Evolutionary conservation across 805 yeast species (phyloP).

Genomic region (Wickerhamomyces alni): DNA sequence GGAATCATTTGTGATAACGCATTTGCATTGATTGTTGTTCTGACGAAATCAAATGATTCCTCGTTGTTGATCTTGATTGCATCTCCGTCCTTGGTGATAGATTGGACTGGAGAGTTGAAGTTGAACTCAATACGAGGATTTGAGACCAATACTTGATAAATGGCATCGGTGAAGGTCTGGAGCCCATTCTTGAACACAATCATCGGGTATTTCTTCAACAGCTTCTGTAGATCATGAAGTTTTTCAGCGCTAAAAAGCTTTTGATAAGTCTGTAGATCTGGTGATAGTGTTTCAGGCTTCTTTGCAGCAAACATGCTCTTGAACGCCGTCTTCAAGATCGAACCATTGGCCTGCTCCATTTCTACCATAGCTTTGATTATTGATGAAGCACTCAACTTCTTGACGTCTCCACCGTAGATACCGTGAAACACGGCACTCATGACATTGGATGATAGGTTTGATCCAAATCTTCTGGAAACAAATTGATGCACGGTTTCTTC

Average conservation of each 20-base stretch:
- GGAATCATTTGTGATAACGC: conserved; percentile 30
- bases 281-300: conserved; percentile 14
- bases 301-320: conserved; percentile 15
- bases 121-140: conserved; percentile 37
- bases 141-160: conserved; percentile 32
- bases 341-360: conserved; percentile 55
- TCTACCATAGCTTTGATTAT: conserved; percentile 50
- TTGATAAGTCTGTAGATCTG: conserved; percentile 32
- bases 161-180: conserved; percentile 40
- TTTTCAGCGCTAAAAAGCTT: conserved; percentile 34
- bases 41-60: conserved; percentile 43
- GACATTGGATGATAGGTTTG: conserved; percentile 43
- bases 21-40: conserved; percentile 50
- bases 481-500: conserved; percentile 76
- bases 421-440: conserved; percentile 85
- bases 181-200: conserved; percentile 53
- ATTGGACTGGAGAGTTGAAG: conserved; percentile 22
- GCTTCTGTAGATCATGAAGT: conserved; percentile 28
- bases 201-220: conserved; percentile 55
- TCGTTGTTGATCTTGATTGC: conserved; percentile 3
- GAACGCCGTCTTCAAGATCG: conserved; percentile 43
- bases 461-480: conserved; percentile 64
- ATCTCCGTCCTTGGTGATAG: background rate
- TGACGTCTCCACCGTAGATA: conserved; percentile 81
- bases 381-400: conserved; percentile 57